Evolutionary conservation across 2,329 filamentous ascomycete genomes (phyloP), one percentile per base, ranked within the genome.

Genomic region (Trichoderma arundinaceum): DNA sequence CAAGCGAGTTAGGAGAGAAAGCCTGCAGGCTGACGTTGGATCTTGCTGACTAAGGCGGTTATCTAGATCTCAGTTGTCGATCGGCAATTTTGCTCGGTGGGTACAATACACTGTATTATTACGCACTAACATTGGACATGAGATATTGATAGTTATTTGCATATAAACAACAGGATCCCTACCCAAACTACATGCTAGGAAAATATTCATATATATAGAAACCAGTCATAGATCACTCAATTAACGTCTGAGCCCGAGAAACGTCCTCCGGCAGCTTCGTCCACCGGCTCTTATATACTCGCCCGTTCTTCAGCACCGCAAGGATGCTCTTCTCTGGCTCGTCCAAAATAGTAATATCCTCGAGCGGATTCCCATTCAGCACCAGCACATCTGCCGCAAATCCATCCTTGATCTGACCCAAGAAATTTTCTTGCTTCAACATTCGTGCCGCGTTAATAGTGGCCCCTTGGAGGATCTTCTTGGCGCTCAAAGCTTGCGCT

Each of bases 301-400:
- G 67, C 0, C 85, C 85, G 41, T 85, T 84, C 70, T 87, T 86
- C 54, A 87, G 77, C 1, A 87, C 83, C 2, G 77, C 81, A 49
- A 85, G 68, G 7, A 86, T 68, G 66, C 80, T 76, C 69, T 78
- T 76, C 57, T 85, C 80, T 2, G 80, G 80, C 46, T 76, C 70
- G 66, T 83, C 83, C 32, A 88, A 71, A 4, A 86, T 74, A 0
- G 77, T 77, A 17, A 87, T 79, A 70, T 88, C 80, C n/a, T 86
- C 79, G 59, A 88, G 72, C 2, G 85, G 86, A 69, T 86, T 86
- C 48, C 70, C 69, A 44, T 81, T 80, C 48, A 87, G 69, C 2
- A 88, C 74, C 35, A 88, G 68, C 48, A 88, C 51, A 72, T 88
- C 86, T 0, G 85, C 85, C 2, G 76, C 74, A 66, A 82, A 85